These are phyloP conservation scores for Prunus yedoensis DNA, from an alignment of 331 rosid species.

Conservation along the genomic window DNA sequence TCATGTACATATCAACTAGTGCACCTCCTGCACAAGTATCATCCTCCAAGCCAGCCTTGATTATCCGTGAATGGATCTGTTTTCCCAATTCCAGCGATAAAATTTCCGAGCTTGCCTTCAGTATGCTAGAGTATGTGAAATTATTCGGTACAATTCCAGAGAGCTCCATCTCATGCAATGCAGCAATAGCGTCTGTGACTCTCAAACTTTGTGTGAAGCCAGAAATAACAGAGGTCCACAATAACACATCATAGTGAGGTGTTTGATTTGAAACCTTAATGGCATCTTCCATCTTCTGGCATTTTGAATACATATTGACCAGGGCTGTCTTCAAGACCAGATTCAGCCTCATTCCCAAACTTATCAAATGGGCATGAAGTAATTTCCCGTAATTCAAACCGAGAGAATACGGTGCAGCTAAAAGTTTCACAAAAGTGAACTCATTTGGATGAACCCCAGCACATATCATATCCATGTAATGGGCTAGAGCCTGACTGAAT, in stretches of 20 bases:
- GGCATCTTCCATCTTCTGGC: slow-evolving; percentile 44
- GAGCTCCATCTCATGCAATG: slow-evolving; percentile 48
- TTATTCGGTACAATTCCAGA: slow-evolving; percentile 49
- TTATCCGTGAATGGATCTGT: slow-evolving; percentile 53
- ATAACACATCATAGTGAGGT: slow-evolving; percentile 50
- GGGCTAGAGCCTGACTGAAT: slow-evolving; percentile 48
- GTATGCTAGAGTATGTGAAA: slow-evolving; percentile 51
- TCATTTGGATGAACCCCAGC: slow-evolving; percentile 50
- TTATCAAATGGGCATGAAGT: slow-evolving; percentile 53
- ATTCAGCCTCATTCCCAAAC: slow-evolving; percentile 48
- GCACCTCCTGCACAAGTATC: slow-evolving; percentile 57
- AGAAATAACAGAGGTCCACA: slow-evolving; percentile 65
- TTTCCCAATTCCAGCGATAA: slow-evolving; percentile 47
- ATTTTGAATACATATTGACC: slow-evolving; percentile 62
- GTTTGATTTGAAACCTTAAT: slow-evolving; percentile 56
- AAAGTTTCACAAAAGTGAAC: slow-evolving; percentile 59
- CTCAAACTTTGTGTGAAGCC: slow-evolving; percentile 43
- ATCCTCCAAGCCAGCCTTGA: slow-evolving; percentile 50
- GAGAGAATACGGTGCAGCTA: slow-evolving; percentile 35
- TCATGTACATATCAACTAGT: slow-evolving; percentile 62
- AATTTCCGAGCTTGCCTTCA: slow-evolving; percentile 50
- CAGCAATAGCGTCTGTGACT: slow-evolving; percentile 49
- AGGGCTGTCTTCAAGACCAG: slow-evolving; percentile 60
- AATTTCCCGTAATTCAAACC: slow-evolving; percentile 50
- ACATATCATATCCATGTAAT: slow-evolving; percentile 46